Evolutionary conservation across 1,284 basidiomycete species (phyloP), one percentile per base, ranked within the genome.

Genomic region (Sutorius eximius): DNA sequence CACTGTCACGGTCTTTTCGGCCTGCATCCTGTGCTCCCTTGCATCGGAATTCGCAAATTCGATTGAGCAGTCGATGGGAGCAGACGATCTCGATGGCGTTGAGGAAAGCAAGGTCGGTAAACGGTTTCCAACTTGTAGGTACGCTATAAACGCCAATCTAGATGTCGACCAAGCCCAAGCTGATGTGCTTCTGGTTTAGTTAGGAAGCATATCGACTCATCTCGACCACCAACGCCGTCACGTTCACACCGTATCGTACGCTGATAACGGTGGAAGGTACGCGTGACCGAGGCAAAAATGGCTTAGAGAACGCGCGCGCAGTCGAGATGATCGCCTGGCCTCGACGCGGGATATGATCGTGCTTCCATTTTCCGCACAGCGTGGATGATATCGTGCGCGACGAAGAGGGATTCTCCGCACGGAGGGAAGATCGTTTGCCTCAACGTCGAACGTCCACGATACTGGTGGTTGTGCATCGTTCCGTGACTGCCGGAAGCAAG

Each of bases 301-400:
- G 60, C 51, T 45, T 51, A 56, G 38, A 55, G 10, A 22, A 65
- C 34, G 34, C 32, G 43, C 44, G 12, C 10, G 30, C 12, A 64
- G 44, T 32, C 20, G 37, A 36, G n/a, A 52, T 49, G 51, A 1
- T 45, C 12, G 7, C 51, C 12, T 37, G 36, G n/a, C 49, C 32
- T 54, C 56, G 51, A 51, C 6, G 37, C 62, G 47, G 29, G 49
- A 59, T 20, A 62, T n/a, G 38, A 57, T 46, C 13, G n/a, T 56
- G 11, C 45, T 55, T 22, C 49, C 48, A 18, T 20, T 40, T 20
- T 45, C 62, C n/a, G 66, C 68, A 59, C 67, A 73, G n/a, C 64
- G 64, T 62, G 54, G 50, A 74, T 45, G n/a, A 76, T 64, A 41
- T 70, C 63, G 44, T 73, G 70, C 69, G 41, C 67, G 62, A 3